Conservation (phyloP, 2,329 filamentous ascomycete species). For the Neoscytalidium dimidiatum region DNA sequence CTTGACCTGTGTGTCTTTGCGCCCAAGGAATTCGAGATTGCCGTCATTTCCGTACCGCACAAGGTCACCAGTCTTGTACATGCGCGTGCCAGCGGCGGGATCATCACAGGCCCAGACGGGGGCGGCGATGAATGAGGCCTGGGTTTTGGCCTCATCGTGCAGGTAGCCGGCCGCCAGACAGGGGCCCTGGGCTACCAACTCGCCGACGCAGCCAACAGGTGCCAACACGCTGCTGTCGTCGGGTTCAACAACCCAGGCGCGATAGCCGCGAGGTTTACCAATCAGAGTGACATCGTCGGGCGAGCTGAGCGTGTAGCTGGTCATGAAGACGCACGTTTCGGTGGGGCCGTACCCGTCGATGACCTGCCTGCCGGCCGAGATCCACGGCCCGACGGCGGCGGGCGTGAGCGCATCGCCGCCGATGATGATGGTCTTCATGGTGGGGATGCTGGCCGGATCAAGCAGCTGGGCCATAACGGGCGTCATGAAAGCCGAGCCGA, state of each 20-base stretch:
- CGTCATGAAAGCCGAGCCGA: conserved; percentile 39
- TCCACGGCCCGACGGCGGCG: not conserved
- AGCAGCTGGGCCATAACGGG: conserved; percentile 40
- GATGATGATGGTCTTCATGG: conserved; percentile 39
- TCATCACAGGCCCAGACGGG: not conserved
- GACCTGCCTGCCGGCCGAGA: conserved; percentile 26
- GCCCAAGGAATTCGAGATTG: conserved; percentile 37
- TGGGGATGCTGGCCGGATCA: conserved; percentile 38
- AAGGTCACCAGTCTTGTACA: conserved; percentile 38
- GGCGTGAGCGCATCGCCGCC: conserved; percentile 34
- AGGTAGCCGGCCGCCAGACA: conserved; percentile 37
- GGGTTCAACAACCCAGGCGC: conserved; percentile 35
- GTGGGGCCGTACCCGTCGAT: conserved; percentile 40
- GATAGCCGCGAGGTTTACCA: not conserved
- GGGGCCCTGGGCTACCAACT: conserved; percentile 37
- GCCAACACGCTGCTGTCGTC: conserved; percentile 33
- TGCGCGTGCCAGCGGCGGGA: conserved; percentile 16
- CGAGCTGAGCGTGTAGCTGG: not conserved
- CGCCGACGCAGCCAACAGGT: conserved; percentile 37
- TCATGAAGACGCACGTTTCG: not conserved
- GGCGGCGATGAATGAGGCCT: conserved; percentile 32
- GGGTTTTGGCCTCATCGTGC: conserved; percentile 33
- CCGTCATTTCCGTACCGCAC: conserved; percentile 35
- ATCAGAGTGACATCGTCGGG: not conserved
- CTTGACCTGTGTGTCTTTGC: conserved; percentile 39